Conservation (phyloP, 2,329 filamentous ascomycete species). For the Aureobasidium vineae region DNA sequence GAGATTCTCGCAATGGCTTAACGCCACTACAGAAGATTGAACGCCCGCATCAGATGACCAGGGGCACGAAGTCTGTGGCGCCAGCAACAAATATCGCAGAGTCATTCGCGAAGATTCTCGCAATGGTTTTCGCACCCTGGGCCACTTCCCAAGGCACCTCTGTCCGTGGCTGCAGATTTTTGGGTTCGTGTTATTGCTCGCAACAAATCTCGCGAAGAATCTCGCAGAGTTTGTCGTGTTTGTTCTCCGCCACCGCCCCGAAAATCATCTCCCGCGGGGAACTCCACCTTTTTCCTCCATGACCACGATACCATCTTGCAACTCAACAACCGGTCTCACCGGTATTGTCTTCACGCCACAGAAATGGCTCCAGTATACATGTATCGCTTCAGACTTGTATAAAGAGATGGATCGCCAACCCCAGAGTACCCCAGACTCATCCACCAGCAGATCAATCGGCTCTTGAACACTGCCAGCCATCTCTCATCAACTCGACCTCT, state of each 20-base stretch:
- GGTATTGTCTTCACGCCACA: not conserved
- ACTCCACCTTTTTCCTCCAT: not conserved
- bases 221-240: not conserved
- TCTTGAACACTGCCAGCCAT: not conserved
- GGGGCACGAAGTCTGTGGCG: not conserved
- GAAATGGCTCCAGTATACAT: not conserved
- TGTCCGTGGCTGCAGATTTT: not conserved
- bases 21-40: not conserved
- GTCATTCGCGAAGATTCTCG: not conserved
- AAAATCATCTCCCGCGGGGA: not conserved
- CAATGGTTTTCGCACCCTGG: not conserved
- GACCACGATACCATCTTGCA: not conserved
- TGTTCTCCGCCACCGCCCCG: not conserved
- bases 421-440: conserved; percentile 6
- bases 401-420: conserved; percentile 2
- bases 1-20: not conserved
- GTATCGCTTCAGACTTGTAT: not conserved
- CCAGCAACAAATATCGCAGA: not conserved
- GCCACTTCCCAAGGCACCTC: no score
- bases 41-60: not conserved
- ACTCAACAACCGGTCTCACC: not conserved
- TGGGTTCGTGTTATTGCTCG: not conserved
- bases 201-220: not conserved
- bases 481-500: not conserved
- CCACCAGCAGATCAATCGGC: conserved; percentile 5